Conservation (phyloP, 768 basidiomycete genomes). For the Boletus reticulatus region DNA sequence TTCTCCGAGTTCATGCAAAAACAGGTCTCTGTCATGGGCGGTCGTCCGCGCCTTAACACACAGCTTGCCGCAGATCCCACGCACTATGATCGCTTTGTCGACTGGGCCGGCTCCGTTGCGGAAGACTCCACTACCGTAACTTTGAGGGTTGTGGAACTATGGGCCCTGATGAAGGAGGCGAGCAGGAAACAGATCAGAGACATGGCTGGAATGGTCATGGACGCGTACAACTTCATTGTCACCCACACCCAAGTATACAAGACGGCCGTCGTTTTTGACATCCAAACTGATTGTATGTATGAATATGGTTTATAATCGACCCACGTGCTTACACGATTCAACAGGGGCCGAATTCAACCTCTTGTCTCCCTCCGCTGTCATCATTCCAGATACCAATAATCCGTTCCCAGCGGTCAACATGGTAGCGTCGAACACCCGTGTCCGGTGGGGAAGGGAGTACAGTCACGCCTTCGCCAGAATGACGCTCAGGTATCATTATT, state of each 20-base stretch:
- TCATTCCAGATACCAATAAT: background rate
- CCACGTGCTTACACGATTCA: background rate
- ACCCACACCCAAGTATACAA: background rate
- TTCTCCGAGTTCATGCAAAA: background rate
- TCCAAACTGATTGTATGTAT: conserved; percentile 7
- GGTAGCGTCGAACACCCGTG: conserved; percentile 6
- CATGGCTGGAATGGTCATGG: conserved; percentile 2
- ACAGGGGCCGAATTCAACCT: conserved; percentile 11
- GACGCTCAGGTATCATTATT: conserved; percentile 1
- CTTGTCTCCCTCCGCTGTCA: conserved; percentile 1
- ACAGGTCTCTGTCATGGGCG: conserved; percentile 6
- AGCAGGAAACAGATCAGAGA: background rate
- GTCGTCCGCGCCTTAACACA: background rate
- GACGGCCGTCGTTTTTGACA: conserved; percentile 1
- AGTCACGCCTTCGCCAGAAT: background rate
- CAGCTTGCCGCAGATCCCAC: conserved; percentile 5
- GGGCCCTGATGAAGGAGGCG: conserved; percentile 3
- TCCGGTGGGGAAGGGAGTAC: conserved; percentile 8
- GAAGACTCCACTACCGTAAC: background rate
- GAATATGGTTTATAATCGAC: background rate
- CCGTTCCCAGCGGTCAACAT: background rate
- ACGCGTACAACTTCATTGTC: conserved; percentile 3
- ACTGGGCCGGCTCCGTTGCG: background rate
- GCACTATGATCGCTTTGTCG: background rate
- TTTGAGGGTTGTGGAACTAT: conserved; percentile 3